Evolutionary conservation across 1,139 yeast genomes (phyloP).

Genomic region (Candida frijolesensis): DNA sequence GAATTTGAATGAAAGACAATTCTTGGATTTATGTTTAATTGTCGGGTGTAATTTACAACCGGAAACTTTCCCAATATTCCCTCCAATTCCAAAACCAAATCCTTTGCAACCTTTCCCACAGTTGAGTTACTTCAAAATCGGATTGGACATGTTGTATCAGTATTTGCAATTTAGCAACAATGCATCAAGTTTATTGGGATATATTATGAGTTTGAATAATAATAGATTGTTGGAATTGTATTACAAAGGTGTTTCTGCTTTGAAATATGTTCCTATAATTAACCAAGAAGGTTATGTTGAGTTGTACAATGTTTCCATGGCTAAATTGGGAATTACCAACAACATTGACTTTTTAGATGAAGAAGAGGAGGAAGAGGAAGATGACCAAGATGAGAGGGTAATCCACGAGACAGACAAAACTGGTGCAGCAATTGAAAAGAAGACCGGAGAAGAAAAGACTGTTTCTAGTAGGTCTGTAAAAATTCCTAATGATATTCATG

Average conservation of each 20-base stretch:
- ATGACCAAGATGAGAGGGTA: constrained; percentile 1
- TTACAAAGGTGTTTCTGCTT: constrained; percentile 41
- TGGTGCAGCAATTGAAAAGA: neutral
- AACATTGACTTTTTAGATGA: constrained; percentile 22
- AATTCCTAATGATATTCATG: constrained; percentile 81
- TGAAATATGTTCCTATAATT: constrained; percentile 65
- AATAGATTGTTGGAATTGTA: constrained; percentile 40
- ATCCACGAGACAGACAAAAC: neutral
- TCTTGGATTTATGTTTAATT: constrained; percentile 72
- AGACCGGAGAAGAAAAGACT: neutral
- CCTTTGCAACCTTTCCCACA: constrained; percentile 47
- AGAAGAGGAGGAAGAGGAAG: constrained; percentile 3
- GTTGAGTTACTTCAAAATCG: constrained; percentile 45
- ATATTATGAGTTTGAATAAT: constrained; percentile 40
- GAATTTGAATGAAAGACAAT: constrained; percentile 60
- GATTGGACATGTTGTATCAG: constrained; percentile 46
- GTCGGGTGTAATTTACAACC: constrained; percentile 83
- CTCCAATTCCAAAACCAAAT: constrained; percentile 52
- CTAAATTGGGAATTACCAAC: constrained; percentile 32
- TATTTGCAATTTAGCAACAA: constrained; percentile 32
- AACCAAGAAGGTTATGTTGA: constrained; percentile 71
- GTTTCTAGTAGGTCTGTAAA: constrained; percentile 22
- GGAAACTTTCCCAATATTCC: constrained; percentile 56
- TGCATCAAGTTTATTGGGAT: constrained; percentile 33
- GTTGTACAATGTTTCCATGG: constrained; percentile 47